These are phyloP conservation scores for Anthoceros angustus DNA, from an alignment of 225 moss, liverwort and hornwort species.

Conservation along the genomic window DNA sequence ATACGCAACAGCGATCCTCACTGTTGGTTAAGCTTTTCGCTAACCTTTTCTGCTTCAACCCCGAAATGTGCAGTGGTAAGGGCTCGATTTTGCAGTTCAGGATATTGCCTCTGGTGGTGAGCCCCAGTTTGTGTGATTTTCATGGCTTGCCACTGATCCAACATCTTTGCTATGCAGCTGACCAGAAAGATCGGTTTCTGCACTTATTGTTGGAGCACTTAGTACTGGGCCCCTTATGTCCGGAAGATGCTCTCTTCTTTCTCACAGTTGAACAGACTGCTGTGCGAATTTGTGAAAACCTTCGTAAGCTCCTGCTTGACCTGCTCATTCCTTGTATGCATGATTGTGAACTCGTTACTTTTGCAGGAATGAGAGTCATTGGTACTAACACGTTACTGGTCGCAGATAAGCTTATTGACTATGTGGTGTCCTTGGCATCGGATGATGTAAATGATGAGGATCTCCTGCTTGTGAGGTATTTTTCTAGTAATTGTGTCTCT, in stretches of 20 bases:
- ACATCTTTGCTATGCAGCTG: constrained; percentile 37
- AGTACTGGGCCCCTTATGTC: constrained; percentile 45
- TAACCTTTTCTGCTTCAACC: constrained; percentile 90
- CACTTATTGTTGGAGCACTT: constrained; percentile 67
- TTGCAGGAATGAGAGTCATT: background rate
- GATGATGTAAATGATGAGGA: constrained; percentile 92
- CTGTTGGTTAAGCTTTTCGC: constrained; percentile 95
- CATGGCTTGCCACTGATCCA: constrained; percentile 5
- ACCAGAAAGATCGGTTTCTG: constrained; percentile 92
- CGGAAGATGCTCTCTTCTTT: constrained; percentile 44
- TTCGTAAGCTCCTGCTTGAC: constrained; percentile 36
- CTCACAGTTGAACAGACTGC: constrained; percentile 71
- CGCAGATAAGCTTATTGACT: constrained; percentile 81
- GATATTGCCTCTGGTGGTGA: background rate
- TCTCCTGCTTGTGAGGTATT: constrained; percentile 83
- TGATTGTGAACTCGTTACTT: background rate
- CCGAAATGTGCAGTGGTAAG: constrained; percentile 90
- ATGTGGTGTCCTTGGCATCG: constrained; percentile 71
- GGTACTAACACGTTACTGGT: background rate
- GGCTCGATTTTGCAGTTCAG: background rate
- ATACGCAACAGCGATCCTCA: constrained; percentile 51
- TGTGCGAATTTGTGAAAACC: constrained; percentile 92
- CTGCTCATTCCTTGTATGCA: background rate
- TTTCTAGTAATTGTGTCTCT: background rate
- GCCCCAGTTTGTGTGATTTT: background rate